Conservation (phyloP, 129 eudicot genomes). For the Silybum marianum region DNA sequence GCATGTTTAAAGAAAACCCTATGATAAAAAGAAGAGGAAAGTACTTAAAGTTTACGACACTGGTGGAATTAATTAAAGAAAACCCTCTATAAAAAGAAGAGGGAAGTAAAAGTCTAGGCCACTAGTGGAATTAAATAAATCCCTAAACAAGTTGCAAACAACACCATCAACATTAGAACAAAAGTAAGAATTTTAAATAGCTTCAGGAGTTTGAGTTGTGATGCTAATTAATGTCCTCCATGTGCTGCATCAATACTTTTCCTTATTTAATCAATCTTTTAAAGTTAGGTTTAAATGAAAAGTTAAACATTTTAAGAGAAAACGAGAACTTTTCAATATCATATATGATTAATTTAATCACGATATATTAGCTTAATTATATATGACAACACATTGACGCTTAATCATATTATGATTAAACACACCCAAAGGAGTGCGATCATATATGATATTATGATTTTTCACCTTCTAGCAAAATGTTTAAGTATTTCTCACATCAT, state of each 20-base stretch:
- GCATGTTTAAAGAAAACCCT: not conserved
- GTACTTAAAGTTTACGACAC: not conserved
- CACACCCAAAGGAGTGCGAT: too few species aligned
- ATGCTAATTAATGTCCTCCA: slow-evolving; percentile 25
- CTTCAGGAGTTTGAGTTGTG: slow-evolving; percentile 29
- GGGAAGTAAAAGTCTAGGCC: not conserved
- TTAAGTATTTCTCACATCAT: too few species aligned
- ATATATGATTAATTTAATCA: too few species aligned
- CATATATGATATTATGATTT: too few species aligned
- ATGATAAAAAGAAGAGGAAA: not conserved
- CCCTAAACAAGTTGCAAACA: slow-evolving; percentile 16
- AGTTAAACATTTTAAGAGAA: too few species aligned
- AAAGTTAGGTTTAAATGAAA: too few species aligned
- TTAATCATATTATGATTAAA: too few species aligned
- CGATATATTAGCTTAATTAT: too few species aligned
- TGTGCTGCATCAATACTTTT: slow-evolving; percentile 34
- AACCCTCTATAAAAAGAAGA: not conserved
- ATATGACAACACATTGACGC: too few species aligned
- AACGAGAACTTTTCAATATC: too few species aligned
- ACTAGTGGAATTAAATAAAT: not conserved
- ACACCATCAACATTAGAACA: not conserved
- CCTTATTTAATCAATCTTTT: slow-evolving; percentile 8
- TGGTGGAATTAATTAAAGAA: not conserved
- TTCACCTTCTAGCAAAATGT: too few species aligned
- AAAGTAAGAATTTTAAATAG: slow-evolving; percentile 1